Base-by-base conservation (phyloP, 2,329 filamentous ascomycete species). In the Ophiocordyceps camponoti-leonardi region DNA sequence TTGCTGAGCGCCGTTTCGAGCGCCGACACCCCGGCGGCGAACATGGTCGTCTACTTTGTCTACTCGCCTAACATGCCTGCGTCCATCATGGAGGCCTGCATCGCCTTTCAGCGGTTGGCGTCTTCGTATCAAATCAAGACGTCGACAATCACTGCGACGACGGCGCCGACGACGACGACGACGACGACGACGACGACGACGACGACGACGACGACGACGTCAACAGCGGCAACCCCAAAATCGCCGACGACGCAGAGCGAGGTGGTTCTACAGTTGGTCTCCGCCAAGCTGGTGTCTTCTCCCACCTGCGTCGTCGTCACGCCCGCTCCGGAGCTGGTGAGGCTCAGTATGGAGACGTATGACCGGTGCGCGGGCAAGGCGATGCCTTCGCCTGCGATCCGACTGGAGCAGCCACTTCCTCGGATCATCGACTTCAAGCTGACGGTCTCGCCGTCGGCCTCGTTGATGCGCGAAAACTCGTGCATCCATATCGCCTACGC, bases 401-500 rank as follows among this genome's bases (percentile, higher is more conserved):
- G 83, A 48, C 68, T 93, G 1, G 84, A 87, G 56, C 75, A 80
- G 50, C 67, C 76, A 1, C 65, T 83, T 4, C 83, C 84, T 12
- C 77, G 81, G 23, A 71, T 69, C 26, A 82, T 93, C 45, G 82
- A 84, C 44, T 92, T 93, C 62, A 83, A 84, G 57, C 63, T 88
- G 2, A 72, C 68, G 1, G 62, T 74, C 1, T 77, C 74, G 14
- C 81, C 83, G 2, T 85, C 83, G 0, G 73, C 77, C 18, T 83
- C 86, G 18, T 65, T 90, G 6, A 67, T 92, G 45, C 76, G 82
- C 46, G 85, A 92, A 57, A 86, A 87, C 51, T 83, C 79, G 0
- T 82, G 82, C 54, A 76, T 94, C 28, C 86, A 94, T 58, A 67
- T 93, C 41, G 83, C 81, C 1, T 93, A 93, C 55, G 76, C 82